phyloP scores from a whole-genome alignment of 176 grass and related monocot genomes.

The Cenchrus fungigraminus region DNA sequence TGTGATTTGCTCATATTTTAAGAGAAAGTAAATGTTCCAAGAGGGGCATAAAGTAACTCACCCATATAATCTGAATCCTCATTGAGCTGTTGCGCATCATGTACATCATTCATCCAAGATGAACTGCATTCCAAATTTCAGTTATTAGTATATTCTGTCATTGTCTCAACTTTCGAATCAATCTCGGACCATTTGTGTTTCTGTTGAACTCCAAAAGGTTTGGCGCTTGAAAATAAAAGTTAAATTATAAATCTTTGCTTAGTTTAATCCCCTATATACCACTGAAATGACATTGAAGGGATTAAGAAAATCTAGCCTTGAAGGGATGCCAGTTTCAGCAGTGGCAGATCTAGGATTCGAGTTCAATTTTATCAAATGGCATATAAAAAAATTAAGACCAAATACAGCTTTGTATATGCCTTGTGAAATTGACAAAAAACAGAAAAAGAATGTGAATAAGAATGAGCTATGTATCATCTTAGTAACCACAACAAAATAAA shows the following conservation, averaged over 20 bases:
- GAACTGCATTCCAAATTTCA: conserved; percentile 57
- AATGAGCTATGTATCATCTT: not conserved
- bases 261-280: not conserved
- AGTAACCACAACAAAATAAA: not conserved
- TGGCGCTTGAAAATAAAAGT: conserved; percentile 8
- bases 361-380: not conserved
- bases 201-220: not conserved
- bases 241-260: not conserved
- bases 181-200: not conserved
- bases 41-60: conserved; percentile 19
- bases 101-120: conserved; percentile 63
- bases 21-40: not conserved
- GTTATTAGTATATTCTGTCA: conserved; percentile 28
- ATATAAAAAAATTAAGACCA: not conserved
- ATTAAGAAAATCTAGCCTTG: not conserved
- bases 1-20: not conserved
- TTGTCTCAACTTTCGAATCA: conserved; percentile 10
- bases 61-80: conserved; percentile 89
- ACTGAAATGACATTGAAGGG: not conserved
- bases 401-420: not conserved
- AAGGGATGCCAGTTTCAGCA: not conserved
- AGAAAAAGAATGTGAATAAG: not conserved
- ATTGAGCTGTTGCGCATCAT: conserved; percentile 48
- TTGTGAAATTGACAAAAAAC: not conserved
- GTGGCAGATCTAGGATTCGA: not conserved